Percentiles rank a stretch among this genome's conserved stretches.
These are phyloP conservation scores for Helianthus tuberosus DNA, from an alignment of 129 eudicot species.

Conservation along the genomic window DNA sequence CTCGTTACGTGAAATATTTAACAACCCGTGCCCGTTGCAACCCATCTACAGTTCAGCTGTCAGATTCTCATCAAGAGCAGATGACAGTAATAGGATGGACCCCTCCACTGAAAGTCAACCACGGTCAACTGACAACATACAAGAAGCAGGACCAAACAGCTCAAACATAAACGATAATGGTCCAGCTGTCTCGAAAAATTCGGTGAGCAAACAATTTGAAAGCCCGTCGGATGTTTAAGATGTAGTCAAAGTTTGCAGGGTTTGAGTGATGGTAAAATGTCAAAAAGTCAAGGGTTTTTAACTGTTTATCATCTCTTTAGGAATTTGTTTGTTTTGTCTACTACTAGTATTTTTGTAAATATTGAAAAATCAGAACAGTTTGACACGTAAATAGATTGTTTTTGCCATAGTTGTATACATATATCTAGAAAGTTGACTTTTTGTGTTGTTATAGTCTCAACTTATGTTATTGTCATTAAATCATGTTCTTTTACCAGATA, in stretches of 20 bases:
- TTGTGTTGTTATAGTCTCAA: not conserved
- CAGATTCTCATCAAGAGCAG: slow-evolving; percentile 41
- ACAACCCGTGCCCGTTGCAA: slow-evolving; percentile 62
- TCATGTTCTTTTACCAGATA: too few species aligned
- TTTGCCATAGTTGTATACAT: slow-evolving; percentile 17
- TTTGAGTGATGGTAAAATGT: slow-evolving; percentile 19
- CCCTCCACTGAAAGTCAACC: slow-evolving; percentile 36
- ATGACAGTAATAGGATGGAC: slow-evolving; percentile 27
- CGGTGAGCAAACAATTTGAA: slow-evolving; percentile 42
- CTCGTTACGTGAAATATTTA: slow-evolving; percentile 63
- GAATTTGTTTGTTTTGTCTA: slow-evolving; percentile 21
- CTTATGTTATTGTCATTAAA: not conserved
- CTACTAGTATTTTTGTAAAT: slow-evolving; percentile 25
- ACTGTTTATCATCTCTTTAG: slow-evolving; percentile 10
- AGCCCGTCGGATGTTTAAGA: slow-evolving; percentile 47
- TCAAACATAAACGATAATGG: slow-evolving; percentile 25
- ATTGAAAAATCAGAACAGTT: slow-evolving; percentile 17
- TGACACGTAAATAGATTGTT: slow-evolving; percentile 25
- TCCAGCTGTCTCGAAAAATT: slow-evolving; percentile 29
- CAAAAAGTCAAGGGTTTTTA: slow-evolving; percentile 16
- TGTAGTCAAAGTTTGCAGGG: slow-evolving; percentile 18
- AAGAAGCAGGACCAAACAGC: slow-evolving; percentile 31
- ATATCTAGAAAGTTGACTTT: slow-evolving; percentile 11
- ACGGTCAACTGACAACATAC: slow-evolving; percentile 27
- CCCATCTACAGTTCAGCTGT: slow-evolving; percentile 80